Percentiles rank a stretch among this genome's conserved stretches.
These are phyloP conservation scores for Colletotrichum zoysiae DNA, from an alignment of 2,329 filamentous ascomycete genomes.

Conservation along the genomic window DNA sequence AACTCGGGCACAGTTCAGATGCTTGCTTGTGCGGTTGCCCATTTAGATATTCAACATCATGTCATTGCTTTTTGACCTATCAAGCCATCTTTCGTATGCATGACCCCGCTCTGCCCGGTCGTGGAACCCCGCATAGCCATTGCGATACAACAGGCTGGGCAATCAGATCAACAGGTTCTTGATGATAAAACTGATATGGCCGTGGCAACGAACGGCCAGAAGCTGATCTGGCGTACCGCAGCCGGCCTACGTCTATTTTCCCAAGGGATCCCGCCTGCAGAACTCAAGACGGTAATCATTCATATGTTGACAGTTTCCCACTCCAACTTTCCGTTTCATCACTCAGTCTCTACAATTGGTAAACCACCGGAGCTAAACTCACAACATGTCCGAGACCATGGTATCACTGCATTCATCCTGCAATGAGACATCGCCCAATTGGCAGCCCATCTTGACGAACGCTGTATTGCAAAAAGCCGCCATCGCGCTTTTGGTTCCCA, in stretches of 20 bases:
- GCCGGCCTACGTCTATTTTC: neutral
- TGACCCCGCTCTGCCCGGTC: neutral
- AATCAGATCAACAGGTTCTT: neutral
- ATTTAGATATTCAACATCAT: neutral
- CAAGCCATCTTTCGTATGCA: neutral
- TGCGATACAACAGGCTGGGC: neutral
- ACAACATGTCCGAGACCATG: neutral
- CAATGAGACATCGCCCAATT: slow-evolving; percentile 2
- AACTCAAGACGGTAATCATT: neutral
- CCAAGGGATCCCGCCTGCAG: neutral
- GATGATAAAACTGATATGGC: neutral
- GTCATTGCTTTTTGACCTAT: neutral
- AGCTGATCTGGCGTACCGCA: neutral
- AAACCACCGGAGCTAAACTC: too few species aligned
- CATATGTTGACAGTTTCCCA: neutral
- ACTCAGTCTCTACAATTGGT: neutral
- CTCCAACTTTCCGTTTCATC: neutral
- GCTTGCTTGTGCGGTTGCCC: neutral
- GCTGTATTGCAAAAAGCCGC: slow-evolving; percentile 1
- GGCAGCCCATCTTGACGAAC: neutral
- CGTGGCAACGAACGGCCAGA: neutral
- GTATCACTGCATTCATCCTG: neutral
- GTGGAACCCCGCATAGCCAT: neutral
- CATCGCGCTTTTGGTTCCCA: neutral
- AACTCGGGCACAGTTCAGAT: neutral